These are phyloP conservation scores for Lactarius quietus DNA, from an alignment of 768 basidiomycete genomes.

Conservation along the genomic window DNA sequence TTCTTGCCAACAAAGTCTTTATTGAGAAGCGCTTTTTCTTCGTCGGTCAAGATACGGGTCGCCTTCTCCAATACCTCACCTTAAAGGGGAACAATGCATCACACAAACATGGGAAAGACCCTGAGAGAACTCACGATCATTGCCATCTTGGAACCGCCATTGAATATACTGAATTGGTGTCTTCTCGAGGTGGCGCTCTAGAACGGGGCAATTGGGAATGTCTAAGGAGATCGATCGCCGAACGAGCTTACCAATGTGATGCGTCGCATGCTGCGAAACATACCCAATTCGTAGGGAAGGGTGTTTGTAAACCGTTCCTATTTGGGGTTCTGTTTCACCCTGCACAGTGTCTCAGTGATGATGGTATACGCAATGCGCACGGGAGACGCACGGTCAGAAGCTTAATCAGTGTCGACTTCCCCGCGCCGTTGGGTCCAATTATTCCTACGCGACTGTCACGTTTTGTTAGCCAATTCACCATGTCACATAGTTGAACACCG, in stretches of 20 bases:
- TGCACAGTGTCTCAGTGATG: conserved; percentile 30
- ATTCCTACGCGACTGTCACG: conserved; percentile 78
- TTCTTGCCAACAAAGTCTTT: conserved; percentile 89
- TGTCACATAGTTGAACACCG: conserved; percentile 3
- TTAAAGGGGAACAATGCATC: conserved; percentile 31
- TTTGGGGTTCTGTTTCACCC: conserved; percentile 91
- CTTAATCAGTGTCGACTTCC: conserved; percentile 95
- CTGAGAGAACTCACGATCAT: conserved; percentile 69
- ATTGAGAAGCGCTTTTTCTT: conserved; percentile 75
- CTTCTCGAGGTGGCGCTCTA: conserved; percentile 92
- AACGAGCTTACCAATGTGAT: conserved; percentile 73
- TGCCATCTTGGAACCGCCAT: conserved; percentile 98
- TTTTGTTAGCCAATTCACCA: conserved; percentile 31
- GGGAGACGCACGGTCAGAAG: conserved; percentile 65
- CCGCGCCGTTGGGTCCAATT: conserved; percentile 90
- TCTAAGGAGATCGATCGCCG: conserved; percentile 8
- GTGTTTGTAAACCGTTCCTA: conserved; percentile 91
- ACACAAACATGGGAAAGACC: conserved; percentile 15
- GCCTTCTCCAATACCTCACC: conserved; percentile 89
- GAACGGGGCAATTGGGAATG: conserved; percentile 5
- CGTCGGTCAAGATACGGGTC: conserved; percentile 85
- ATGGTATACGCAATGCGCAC: conserved; percentile 9
- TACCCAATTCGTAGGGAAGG: conserved; percentile 92
- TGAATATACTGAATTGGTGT: conserved; percentile 96
- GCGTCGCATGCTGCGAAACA: conserved; percentile 97